These are phyloP conservation scores for Boechera stricta DNA, from an alignment of 345 rosid genomes.

Conservation along the genomic window DNA sequence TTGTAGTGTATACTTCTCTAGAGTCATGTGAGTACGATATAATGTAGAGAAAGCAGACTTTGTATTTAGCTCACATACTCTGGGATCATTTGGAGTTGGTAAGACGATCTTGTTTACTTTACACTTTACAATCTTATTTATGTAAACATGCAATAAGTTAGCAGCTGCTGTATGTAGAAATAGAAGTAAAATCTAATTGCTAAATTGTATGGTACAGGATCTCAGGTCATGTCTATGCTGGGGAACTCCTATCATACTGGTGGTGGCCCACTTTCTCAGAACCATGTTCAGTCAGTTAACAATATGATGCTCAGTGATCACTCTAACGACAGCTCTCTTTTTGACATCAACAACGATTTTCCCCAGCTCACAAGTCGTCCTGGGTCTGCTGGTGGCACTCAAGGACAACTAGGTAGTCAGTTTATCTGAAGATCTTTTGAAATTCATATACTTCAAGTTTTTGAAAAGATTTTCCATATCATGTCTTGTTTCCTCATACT, in stretches of 20 bases:
- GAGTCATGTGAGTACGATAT: background rate
- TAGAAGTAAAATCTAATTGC: slow-evolving; percentile 9
- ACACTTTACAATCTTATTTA: background rate
- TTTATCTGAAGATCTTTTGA: slow-evolving; percentile 13
- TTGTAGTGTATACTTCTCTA: slow-evolving; percentile 21
- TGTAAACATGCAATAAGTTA: background rate
- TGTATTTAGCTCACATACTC: slow-evolving; percentile 10
- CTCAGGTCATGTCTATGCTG: slow-evolving; percentile 90
- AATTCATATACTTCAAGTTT: slow-evolving; percentile 17
- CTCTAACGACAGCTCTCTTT: slow-evolving; percentile 83
- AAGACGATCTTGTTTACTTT: background rate
- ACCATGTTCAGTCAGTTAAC: slow-evolving; percentile 86
- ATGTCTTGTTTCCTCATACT: slow-evolving; percentile 45
- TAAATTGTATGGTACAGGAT: slow-evolving; percentile 59
- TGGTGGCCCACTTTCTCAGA: slow-evolving; percentile 88
- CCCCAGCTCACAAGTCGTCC: slow-evolving; percentile 96
- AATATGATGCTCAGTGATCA: slow-evolving; percentile 80
- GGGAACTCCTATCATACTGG: slow-evolving; percentile 74
- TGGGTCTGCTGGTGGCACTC: slow-evolving; percentile 95
- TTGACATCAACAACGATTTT: slow-evolving; percentile 92
- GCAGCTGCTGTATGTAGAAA: slow-evolving; percentile 19
- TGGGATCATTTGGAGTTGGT: slow-evolving; percentile 3
- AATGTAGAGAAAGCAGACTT: slow-evolving; percentile 14
- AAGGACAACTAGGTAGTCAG: slow-evolving; percentile 87
- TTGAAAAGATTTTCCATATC: background rate